Conservation (phyloP, 345 rosid species). For the Turnera subulata region DNA sequence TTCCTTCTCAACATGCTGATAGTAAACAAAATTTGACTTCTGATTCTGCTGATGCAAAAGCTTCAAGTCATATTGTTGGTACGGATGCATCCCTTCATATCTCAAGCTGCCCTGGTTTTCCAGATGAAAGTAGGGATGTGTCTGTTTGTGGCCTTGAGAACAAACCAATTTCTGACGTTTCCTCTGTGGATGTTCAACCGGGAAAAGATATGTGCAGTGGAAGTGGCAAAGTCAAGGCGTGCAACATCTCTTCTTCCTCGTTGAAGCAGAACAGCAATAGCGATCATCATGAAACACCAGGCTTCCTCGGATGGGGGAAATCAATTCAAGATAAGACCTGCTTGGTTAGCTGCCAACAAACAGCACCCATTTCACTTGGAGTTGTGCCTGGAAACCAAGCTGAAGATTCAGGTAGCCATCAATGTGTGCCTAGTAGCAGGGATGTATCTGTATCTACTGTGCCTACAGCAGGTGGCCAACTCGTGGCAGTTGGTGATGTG, state of each 20-base stretch:
- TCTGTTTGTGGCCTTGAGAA: background rate
- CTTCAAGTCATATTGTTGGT: too few species aligned
- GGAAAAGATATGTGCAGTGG: conserved; percentile 5
- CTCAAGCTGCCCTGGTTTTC: background rate
- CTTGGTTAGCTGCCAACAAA: conserved; percentile 5
- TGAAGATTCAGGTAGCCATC: conserved; percentile 10
- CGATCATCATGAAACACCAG: conserved; percentile 4
- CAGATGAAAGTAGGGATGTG: background rate
- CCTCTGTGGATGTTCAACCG: conserved; percentile 2
- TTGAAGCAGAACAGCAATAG: background rate
- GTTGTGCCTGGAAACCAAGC: conserved; percentile 13
- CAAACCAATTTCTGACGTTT: conserved; percentile 5
- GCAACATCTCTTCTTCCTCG: conserved; percentile 12
- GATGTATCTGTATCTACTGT: conserved; percentile 4
- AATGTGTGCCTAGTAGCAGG: conserved; percentile 6
- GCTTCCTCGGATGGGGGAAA: conserved; percentile 1
- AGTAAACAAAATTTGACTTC: background rate
- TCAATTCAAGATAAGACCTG: conserved; percentile 13
- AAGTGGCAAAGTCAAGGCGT: conserved; percentile 10
- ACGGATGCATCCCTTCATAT: too few species aligned
- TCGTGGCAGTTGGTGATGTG: background rate
- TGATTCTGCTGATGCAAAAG: conserved; percentile 2
- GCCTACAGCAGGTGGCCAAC: conserved; percentile 10
- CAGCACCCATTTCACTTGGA: background rate
- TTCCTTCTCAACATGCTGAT: conserved; percentile 2